Evolutionary conservation across 1,284 basidiomycete species (phyloP), one percentile per base, ranked within the genome.

Genomic region (Ganoderma lingzhi): DNA sequence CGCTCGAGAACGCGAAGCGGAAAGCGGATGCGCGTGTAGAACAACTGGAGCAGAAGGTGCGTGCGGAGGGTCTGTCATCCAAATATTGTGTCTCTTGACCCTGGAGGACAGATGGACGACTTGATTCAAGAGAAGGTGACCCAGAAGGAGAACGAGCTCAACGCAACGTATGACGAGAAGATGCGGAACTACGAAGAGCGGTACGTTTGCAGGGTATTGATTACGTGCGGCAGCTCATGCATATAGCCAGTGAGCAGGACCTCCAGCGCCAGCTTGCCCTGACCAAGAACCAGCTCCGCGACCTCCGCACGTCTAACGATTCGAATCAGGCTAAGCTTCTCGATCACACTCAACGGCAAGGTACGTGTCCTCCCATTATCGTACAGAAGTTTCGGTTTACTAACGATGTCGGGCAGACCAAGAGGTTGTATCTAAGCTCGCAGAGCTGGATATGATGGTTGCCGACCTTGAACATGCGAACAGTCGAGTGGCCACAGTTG

Each of bases 81-180:
- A 39, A 6, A 12, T 6, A 55, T 5, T 30, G 39, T 37, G 1
- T 23, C 12, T 62, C 15, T 37, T 62, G 23, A 59, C 35, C 63
- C 14, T 32, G 44, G 15, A 61, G 39, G 53, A 32, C 73, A 96
- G 92, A 97, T 98, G 94, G 96, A 98, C 41, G 90, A 93, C 53
- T 84, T 95, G 81, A 93, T 98, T 66, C 87, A 90, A 70, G 95
- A 97, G 74, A 91, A 92, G 75, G 92, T 97, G 19, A 84, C 85
- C 0, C 93, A 95, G 79, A 97, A 98, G 81, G 96, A 98, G 84
- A 96, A 95, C 69, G 97, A 98, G 82, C 85, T 98, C 14, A 95
- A 97, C 73, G 97, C 97, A 23, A 96, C 95, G 6, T 98, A 98
- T 76, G 97, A 99, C 76, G 97, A 99, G 83, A 92, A 93, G 75